Percentiles rank a stretch among this genome's conserved stretches.
Evolutionary conservation across 2,329 filamentous ascomycete genomes (phyloP).

Genomic region (Aspergillus vadensis): DNA sequence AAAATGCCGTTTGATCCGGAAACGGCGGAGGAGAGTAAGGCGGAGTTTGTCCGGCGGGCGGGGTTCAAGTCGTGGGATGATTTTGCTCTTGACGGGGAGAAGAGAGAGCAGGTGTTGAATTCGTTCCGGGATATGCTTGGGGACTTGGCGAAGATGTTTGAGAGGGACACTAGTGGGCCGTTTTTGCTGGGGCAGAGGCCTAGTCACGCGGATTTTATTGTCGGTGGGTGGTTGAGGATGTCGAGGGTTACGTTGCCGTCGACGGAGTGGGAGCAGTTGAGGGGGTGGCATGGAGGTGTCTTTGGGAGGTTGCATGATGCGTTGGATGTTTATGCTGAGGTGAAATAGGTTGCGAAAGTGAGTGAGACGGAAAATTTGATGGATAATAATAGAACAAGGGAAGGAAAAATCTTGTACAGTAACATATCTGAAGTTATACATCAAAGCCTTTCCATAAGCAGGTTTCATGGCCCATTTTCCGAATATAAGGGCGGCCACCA

Average conservation of each 20-base stretch:
- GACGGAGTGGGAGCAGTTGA: constrained; percentile 53
- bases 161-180: constrained; percentile 45
- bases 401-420: too few relatives aligned
- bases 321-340: constrained; percentile 41
- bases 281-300: constrained; percentile 53
- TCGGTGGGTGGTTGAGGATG: constrained; percentile 60
- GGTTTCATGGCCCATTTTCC: too few relatives aligned
- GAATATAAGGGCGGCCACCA: too few relatives aligned
- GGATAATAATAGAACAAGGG: too few relatives aligned
- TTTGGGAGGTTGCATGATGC: constrained; percentile 56
- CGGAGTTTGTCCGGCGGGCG: constrained; percentile 53
- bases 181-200: constrained; percentile 52
- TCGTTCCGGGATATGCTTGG: constrained; percentile 48
- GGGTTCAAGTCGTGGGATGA: constrained; percentile 46
- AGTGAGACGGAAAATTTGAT: too few relatives aligned
- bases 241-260: constrained; percentile 42
- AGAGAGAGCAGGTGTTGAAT: constrained; percentile 39
- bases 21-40: constrained; percentile 48
- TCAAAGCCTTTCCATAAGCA: too few relatives aligned
- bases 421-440: too few relatives aligned
- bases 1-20: constrained; percentile 56
- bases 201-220: constrained; percentile 59
- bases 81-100: constrained; percentile 42
- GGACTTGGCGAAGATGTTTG: constrained; percentile 48
- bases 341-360: constrained; percentile 24